A percentile compares a stretch with the other conserved stretches of the same genome.
Conservation (phyloP, 805 yeast genomes). For the Scheffersomyces coipomensis region DNA sequence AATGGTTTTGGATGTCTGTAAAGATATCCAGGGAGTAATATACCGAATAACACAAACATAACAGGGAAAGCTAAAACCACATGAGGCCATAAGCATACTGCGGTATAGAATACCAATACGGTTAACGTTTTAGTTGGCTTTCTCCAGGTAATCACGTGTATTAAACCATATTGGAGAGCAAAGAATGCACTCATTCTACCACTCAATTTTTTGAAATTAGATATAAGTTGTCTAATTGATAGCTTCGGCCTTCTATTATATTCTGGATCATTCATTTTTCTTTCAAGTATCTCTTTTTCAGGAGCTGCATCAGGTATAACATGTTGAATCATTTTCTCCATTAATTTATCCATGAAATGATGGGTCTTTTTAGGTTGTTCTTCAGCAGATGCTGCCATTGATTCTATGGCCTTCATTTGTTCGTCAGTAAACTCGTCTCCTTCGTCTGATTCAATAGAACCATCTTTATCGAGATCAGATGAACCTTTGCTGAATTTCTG, state of each 20-base stretch:
- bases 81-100: slow-evolving; percentile 70
- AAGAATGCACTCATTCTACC: slow-evolving; percentile 56
- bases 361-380: slow-evolving; percentile 15
- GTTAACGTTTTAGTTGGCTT: slow-evolving; percentile 69
- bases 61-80: slow-evolving; percentile 64
- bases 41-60: slow-evolving; percentile 49
- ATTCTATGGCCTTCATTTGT: slow-evolving; percentile 23
- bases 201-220: slow-evolving; percentile 59
- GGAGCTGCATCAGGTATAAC: slow-evolving; percentile 49
- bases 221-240: slow-evolving; percentile 54
- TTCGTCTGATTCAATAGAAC: background rate
- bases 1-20: slow-evolving; percentile 62
- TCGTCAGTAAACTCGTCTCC: slow-evolving; percentile 19
- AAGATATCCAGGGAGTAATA: slow-evolving; percentile 70
- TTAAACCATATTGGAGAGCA: slow-evolving; percentile 57
- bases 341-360: slow-evolving; percentile 58
- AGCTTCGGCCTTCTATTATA: slow-evolving; percentile 48
- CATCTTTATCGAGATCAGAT: too few relatives aligned
- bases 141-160: slow-evolving; percentile 71
- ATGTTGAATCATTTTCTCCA: slow-evolving; percentile 52
- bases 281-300: slow-evolving; percentile 43
- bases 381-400: slow-evolving; percentile 28
- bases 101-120: slow-evolving; percentile 57
- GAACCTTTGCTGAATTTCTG: too few relatives aligned
- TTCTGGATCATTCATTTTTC: slow-evolving; percentile 43